Evolutionary conservation across 1,284 basidiomycete species (phyloP).

Genomic region (Erythrobasidium hasegawianum): DNA sequence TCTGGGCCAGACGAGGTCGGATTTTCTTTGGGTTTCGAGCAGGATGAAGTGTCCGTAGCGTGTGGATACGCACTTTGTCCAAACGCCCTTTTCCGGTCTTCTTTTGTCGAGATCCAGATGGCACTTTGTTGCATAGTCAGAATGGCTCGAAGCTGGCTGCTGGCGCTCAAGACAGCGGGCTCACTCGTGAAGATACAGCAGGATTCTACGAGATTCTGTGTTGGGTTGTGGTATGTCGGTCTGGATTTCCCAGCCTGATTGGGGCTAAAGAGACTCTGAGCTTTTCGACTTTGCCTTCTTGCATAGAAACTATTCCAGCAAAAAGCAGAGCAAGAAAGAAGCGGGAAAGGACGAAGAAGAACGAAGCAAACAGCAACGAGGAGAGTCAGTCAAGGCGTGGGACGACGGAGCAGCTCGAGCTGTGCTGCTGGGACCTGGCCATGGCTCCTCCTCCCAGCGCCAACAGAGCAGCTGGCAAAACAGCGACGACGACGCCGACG

Average conservation of each 20-base stretch:
- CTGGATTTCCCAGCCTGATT: too few species aligned
- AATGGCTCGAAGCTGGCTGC: too few species aligned
- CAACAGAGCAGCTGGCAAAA: background rate
- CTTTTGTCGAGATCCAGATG: slow-evolving; percentile 48
- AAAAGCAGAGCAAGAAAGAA: background rate
- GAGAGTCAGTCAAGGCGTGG: background rate
- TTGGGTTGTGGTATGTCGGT: too few species aligned
- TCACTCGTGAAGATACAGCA: too few species aligned
- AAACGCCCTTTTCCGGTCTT: slow-evolving; percentile 75
- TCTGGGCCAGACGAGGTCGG: background rate
- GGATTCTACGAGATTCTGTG: too few species aligned
- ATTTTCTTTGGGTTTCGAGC: too few species aligned
- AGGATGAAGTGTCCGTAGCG: slow-evolving; percentile 53
- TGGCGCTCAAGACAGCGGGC: too few species aligned
- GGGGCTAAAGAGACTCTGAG: too few species aligned
- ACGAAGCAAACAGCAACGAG: background rate
- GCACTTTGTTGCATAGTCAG: too few species aligned
- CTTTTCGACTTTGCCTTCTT: too few species aligned
- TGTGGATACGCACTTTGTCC: slow-evolving; percentile 79
- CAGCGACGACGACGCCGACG: background rate
- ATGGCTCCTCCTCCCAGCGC: background rate
- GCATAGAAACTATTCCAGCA: background rate
- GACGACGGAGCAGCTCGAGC: background rate
- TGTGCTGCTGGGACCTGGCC: background rate
- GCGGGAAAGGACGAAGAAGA: background rate